Evolutionary conservation across 768 basidiomycete genomes (phyloP), one percentile per base, ranked within the genome.

Genomic region (Mycena venus): DNA sequence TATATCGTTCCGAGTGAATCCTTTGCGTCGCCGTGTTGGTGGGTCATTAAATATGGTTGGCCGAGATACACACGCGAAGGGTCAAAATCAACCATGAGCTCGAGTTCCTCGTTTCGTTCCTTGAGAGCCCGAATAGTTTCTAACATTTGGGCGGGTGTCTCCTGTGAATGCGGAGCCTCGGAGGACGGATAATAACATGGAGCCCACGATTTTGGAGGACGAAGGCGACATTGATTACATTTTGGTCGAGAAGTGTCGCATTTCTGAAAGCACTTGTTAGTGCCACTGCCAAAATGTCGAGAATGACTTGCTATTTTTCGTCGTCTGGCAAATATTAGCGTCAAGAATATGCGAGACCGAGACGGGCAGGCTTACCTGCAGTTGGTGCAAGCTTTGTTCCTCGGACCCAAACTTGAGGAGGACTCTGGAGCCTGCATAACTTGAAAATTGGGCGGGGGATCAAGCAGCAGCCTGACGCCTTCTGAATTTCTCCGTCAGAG

Each of bases 181-280:
- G 21, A 19, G 7, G 12, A 42, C 21, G 64, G 56, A 29, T 73
- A 73, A 10, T 36, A 7, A 58, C 71, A 73, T 4, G 58, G 40
- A 1, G 32, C 56, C 27, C 32, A 14, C n/a, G 71, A 67, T 32
- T 44, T 40, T 5, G 71, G 71, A 1, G 71, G 71, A 1, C 64
- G 63, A 15, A 47, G 23, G 25, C 38, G 53, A 42, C 71, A 73
- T 55, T 73, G 56, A 14, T 23, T 42, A 32, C 71, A 73, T 12
- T 36, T 19, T 12, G 71, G 70, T 7, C 63, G 62, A 29, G 44
- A 51, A 23, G 53, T 40, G 38, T 72, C 70, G 63, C 70, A 65
- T 55, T 44, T 55, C 70, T 72, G 68, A 14, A 64, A 27, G 19
- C n/a, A 32, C 11, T 15, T 44, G 32, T 14, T 15, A 38, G 34